phyloP scores from a whole-genome alignment of 2,329 filamentous ascomycete genomes.

The Blastomyces gilchristii region DNA sequence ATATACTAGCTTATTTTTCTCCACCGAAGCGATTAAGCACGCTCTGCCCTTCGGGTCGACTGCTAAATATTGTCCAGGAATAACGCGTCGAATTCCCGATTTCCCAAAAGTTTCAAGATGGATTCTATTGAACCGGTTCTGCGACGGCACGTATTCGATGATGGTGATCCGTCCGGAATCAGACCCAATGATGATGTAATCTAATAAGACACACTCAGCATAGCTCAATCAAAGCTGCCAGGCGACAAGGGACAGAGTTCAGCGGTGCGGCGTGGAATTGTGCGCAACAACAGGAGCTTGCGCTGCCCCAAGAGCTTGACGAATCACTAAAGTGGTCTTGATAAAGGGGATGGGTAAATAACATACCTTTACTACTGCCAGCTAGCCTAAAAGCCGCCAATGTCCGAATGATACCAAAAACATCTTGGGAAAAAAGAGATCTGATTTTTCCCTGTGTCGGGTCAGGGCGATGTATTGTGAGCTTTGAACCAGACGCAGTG shows the following conservation, averaged over 20 bases:
- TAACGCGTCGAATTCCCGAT: constrained; percentile 82
- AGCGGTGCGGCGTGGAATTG: constrained; percentile 10
- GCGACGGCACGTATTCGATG: constrained; percentile 76
- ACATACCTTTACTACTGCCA: constrained; percentile 89
- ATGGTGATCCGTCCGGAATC: constrained; percentile 94
- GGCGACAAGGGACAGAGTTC: constrained; percentile 11
- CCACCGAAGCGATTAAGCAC: constrained; percentile 82
- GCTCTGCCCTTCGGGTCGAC: constrained; percentile 93
- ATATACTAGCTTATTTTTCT: constrained; percentile 99
- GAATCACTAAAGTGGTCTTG: constrained; percentile 58
- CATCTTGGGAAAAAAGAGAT: constrained; percentile 79
- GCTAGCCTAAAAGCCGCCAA: constrained; percentile 84
- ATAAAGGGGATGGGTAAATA: constrained; percentile 10
- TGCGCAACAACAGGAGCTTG: constrained; percentile 25
- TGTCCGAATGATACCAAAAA: constrained; percentile 89
- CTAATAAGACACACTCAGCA: constrained; percentile 46
- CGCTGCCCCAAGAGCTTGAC: constrained; percentile 51
- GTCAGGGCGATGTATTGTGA: constrained; percentile 80
- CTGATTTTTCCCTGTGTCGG: constrained; percentile 75
- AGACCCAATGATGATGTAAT: constrained; percentile 90
- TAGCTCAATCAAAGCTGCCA: constrained; percentile 21
- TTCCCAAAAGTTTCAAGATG: constrained; percentile 98
- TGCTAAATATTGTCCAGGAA: constrained; percentile 92
- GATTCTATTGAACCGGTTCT: constrained; percentile 78
- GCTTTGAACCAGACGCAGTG: constrained; percentile 79